Conservation (phyloP, 116 monocot species). For the Dioscorea cayenensis region DNA sequence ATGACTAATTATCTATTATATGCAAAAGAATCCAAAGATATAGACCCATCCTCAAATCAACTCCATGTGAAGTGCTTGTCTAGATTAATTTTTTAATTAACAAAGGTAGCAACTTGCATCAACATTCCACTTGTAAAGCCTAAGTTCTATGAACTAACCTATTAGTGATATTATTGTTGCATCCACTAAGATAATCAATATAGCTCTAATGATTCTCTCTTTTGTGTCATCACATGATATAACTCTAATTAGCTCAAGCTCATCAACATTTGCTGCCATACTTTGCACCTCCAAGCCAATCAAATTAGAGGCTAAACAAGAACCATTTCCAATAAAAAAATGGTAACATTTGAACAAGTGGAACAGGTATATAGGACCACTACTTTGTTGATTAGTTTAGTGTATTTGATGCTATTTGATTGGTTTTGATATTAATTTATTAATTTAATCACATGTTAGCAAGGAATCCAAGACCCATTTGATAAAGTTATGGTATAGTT, state of each 20-base stretch:
- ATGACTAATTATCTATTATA: too few relatives aligned
- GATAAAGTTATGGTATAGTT: too few relatives aligned
- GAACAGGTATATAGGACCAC: neutral
- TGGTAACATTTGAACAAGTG: neutral
- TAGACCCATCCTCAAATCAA: slow-evolving; percentile 6
- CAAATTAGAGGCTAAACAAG: neutral
- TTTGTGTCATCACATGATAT: neutral
- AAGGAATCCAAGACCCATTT: neutral
- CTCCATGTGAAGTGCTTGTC: slow-evolving; percentile 9
- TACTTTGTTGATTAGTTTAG: neutral
- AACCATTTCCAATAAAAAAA: neutral
- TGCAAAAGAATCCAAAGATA: neutral
- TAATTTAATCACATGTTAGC: neutral
- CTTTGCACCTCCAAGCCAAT: neutral
- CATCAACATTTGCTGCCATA: neutral
- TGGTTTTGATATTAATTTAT: neutral
- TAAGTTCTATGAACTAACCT: slow-evolving; percentile 3
- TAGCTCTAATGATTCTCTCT: neutral
- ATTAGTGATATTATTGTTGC: slow-evolving; percentile 1
- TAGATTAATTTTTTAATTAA: neutral
- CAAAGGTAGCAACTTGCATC: neutral
- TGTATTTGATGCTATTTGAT: neutral
- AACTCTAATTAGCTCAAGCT: neutral
- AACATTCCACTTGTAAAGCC: slow-evolving; percentile 3
- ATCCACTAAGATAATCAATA: neutral